Evolutionary conservation across 1,284 basidiomycete genomes (phyloP).

Genomic region (Fomitopsis palustris): DNA sequence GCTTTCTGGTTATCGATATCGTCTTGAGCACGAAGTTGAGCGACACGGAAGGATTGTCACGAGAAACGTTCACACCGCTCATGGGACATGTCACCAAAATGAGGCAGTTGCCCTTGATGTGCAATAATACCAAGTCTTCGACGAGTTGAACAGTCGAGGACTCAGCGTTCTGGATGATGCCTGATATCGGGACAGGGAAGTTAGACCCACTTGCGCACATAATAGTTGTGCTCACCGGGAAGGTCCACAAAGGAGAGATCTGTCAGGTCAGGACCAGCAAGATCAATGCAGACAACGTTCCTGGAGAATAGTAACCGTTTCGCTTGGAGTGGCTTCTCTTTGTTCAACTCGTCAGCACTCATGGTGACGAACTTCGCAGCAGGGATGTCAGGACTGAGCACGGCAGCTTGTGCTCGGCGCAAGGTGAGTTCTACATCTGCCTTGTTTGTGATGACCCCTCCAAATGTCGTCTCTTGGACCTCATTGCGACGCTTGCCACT

Average conservation of each 20-base stretch:
- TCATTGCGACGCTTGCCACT: conserved; percentile 19
- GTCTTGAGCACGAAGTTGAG: conserved; percentile 34
- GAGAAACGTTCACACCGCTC: conserved; percentile 39
- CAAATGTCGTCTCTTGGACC: conserved; percentile 34
- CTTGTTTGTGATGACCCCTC: conserved; percentile 30
- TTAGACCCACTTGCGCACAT: conserved; percentile 34
- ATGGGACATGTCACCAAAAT: conserved; percentile 62
- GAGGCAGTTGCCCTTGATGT: conserved; percentile 41
- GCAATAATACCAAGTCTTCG: conserved; percentile 39
- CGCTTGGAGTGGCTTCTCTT: background rate
- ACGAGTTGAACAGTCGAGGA: conserved; percentile 41
- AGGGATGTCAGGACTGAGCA: conserved; percentile 34
- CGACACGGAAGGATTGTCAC: no score
- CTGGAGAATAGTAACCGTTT: conserved; percentile 35
- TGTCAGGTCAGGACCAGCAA: conserved; percentile 40
- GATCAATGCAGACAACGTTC: conserved; percentile 42
- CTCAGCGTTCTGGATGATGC: conserved; percentile 53
- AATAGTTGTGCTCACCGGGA: conserved; percentile 31
- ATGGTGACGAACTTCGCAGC: conserved; percentile 22
- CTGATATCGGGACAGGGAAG: conserved; percentile 23
- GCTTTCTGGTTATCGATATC: conserved; percentile 66
- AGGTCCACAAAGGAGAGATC: conserved; percentile 45
- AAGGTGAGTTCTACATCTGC: conserved; percentile 36
- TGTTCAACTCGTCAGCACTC: conserved; percentile 18
- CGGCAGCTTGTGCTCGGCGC: conserved; percentile 42